Conservation (phyloP, 495 filamentous ascomycete genomes). For the Daldinia decipiens region DNA sequence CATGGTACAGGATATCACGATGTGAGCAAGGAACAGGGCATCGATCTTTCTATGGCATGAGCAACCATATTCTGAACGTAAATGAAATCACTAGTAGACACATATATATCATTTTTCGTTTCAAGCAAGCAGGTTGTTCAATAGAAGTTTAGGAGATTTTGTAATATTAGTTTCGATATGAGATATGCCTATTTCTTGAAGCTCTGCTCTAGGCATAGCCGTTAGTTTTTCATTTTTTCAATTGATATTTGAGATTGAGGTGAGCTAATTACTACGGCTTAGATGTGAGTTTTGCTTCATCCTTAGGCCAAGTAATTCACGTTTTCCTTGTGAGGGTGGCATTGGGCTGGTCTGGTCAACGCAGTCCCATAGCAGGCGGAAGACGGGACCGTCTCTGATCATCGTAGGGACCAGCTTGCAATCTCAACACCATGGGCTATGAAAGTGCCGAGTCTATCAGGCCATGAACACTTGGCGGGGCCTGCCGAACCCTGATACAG, state of each 20-base stretch:
- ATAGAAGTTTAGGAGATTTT: not conserved
- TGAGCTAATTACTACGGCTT: not conserved
- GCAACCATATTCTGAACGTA: too few relatives aligned
- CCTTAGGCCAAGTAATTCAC: not conserved
- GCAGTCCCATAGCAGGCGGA: not conserved
- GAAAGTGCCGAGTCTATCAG: conserved; percentile 18
- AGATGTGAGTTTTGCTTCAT: not conserved
- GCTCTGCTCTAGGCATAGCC: too few relatives aligned
- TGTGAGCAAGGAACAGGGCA: too few relatives aligned
- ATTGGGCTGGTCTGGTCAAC: not conserved
- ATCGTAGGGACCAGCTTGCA: not conserved
- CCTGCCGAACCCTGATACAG: conserved; percentile 16
- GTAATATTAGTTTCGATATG: not conserved
- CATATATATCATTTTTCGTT: too few relatives aligned
- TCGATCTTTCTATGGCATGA: too few relatives aligned
- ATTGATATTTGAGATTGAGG: not conserved
- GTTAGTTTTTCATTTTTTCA: not conserved
- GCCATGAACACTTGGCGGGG: conserved; percentile 12
- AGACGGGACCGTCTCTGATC: not conserved
- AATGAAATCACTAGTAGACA: too few relatives aligned
- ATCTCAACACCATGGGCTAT: not conserved
- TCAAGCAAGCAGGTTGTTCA: not conserved
- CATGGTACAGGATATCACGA: too few relatives aligned
- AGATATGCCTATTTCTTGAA: not conserved
- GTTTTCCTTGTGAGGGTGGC: not conserved